Conservation (phyloP, 1,284 basidiomycete species). For the Heterobasidion annosum region DNA sequence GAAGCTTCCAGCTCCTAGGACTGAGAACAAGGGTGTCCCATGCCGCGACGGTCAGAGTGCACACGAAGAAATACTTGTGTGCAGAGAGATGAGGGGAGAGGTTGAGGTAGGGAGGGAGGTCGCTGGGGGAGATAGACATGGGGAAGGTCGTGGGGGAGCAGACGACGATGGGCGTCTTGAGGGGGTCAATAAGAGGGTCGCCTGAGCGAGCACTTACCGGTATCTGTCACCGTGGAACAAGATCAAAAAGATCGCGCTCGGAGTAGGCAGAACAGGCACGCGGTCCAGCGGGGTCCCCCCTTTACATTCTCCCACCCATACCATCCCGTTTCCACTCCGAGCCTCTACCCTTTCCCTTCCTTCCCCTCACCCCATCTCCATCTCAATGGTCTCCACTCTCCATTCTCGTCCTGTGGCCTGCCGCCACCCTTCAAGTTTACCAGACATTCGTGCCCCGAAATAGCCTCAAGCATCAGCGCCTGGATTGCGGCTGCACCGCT, state of each 20-base stretch:
- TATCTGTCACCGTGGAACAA: background rate
- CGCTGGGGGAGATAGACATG: constrained; percentile 13
- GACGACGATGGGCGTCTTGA: background rate
- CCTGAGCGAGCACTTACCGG: background rate
- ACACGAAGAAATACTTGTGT: constrained; percentile 81
- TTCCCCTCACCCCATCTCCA: too few relatives aligned
- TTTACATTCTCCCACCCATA: too few relatives aligned
- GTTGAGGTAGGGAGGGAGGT: constrained; percentile 41
- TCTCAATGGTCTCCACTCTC: too few relatives aligned
- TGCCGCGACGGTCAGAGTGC: constrained; percentile 76
- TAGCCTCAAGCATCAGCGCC: too few relatives aligned
- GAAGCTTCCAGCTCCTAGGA: constrained; percentile 65
- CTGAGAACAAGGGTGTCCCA: constrained; percentile 80
- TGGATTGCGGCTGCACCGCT: too few relatives aligned
- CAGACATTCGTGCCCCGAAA: too few relatives aligned
- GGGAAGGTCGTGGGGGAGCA: background rate
- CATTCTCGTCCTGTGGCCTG: too few relatives aligned
- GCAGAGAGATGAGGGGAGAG: constrained; percentile 68
- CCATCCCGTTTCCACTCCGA: too few relatives aligned
- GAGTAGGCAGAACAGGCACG: too few relatives aligned
- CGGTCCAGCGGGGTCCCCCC: too few relatives aligned
- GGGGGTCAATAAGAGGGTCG: background rate
- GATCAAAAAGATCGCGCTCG: background rate
- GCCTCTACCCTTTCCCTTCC: too few relatives aligned
- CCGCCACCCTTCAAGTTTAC: too few relatives aligned